phyloP scores from a whole-genome alignment of 2,329 filamentous ascomycete species.

The Didymella glomerata region DNA sequence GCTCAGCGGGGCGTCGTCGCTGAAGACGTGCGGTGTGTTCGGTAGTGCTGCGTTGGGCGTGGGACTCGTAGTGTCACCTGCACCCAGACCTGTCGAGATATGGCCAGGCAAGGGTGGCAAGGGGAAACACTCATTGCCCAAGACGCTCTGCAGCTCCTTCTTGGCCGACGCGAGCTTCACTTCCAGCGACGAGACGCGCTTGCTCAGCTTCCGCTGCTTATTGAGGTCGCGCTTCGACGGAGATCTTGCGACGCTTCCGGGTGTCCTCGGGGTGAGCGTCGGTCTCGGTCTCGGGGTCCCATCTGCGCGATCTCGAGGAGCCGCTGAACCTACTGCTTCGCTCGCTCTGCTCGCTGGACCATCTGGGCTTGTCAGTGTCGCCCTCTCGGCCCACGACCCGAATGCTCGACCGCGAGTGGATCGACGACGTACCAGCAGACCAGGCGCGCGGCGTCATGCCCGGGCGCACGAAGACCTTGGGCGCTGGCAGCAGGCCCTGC shows the following conservation, averaged over 20 bases:
- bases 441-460: conserved; percentile 22
- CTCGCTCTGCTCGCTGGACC: neutral
- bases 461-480: conserved; percentile 45
- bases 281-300: neutral
- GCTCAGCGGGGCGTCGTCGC: conserved; percentile 36
- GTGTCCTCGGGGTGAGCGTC: conserved; percentile 31
- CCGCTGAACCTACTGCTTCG: neutral
- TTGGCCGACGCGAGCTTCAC: conserved; percentile 64
- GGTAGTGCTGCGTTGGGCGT: neutral
- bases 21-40: conserved; percentile 16
- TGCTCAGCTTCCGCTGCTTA: conserved; percentile 65
- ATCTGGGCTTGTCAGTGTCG: neutral
- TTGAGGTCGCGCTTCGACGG: conserved; percentile 65
- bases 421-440: conserved; percentile 13
- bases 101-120: conserved; percentile 45
- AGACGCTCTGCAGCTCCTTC: conserved; percentile 61
- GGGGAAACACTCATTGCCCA: conserved; percentile 53
- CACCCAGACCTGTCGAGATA: neutral
- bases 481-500: conserved; percentile 44
- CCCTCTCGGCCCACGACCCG: neutral
- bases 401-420: neutral
- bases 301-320: neutral
- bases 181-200: conserved; percentile 69
- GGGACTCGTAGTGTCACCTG: neutral
- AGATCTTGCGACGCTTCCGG: conserved; percentile 54